phyloP scores from a whole-genome alignment of 768 basidiomycete species.

The Boletus patriciae region DNA sequence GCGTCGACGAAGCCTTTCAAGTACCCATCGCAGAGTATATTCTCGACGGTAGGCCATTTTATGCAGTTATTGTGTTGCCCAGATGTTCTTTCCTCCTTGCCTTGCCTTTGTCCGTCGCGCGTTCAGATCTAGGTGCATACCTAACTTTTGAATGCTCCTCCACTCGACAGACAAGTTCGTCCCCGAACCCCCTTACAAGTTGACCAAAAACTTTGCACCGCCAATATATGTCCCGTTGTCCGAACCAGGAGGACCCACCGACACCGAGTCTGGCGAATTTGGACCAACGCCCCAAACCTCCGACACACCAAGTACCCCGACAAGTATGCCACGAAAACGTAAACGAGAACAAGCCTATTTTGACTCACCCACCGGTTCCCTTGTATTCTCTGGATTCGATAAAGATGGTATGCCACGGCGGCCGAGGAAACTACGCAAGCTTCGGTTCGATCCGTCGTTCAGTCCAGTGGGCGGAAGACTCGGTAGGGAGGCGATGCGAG shows the following conservation, averaged over 20 bases:
- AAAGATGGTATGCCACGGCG: slow-evolving; percentile 32
- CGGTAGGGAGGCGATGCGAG: background rate
- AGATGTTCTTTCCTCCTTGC: background rate
- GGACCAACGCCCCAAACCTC: slow-evolving; percentile 2
- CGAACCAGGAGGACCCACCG: background rate
- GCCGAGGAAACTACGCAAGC: slow-evolving; percentile 29
- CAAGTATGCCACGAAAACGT: slow-evolving; percentile 24
- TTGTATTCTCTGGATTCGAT: slow-evolving; percentile 31
- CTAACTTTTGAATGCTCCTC: slow-evolving; percentile 5
- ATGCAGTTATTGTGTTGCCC: background rate
- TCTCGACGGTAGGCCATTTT: slow-evolving; percentile 30
- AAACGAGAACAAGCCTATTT: slow-evolving; percentile 30
- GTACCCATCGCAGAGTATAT: slow-evolving; percentile 30
- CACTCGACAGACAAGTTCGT: slow-evolving; percentile 18
- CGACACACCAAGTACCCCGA: slow-evolving; percentile 30
- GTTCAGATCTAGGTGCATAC: background rate
- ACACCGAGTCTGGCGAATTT: background rate
- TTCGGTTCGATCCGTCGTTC: slow-evolving; percentile 27
- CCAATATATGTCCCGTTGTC: background rate
- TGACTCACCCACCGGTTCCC: slow-evolving; percentile 27
- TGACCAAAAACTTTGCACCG: background rate
- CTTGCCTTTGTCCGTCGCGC: background rate
- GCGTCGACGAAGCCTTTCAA: slow-evolving; percentile 25
- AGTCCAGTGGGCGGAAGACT: slow-evolving; percentile 15
- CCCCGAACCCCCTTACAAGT: slow-evolving; percentile 21